Evolutionary conservation across 1,284 basidiomycete species (phyloP).

Genomic region (Ceratobasidium theobromae): DNA sequence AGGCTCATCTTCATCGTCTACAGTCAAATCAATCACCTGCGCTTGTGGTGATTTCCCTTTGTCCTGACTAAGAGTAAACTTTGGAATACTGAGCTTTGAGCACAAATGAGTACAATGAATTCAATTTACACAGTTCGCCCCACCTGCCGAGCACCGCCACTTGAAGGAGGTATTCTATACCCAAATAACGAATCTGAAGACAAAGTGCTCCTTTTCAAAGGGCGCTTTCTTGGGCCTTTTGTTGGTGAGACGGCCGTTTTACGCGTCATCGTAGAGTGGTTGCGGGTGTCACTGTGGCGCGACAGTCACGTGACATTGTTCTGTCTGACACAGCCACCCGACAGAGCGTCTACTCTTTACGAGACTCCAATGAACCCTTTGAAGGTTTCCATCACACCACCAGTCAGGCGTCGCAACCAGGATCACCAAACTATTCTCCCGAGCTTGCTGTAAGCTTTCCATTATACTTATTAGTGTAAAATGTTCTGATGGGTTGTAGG

Average conservation of each 20-base stretch:
- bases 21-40: constrained; percentile 24
- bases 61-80: constrained; percentile 16
- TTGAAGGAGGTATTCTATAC: background rate
- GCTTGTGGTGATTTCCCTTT: background rate
- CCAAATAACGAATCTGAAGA: constrained; percentile 24
- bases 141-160: constrained; percentile 14
- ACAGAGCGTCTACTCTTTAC: background rate
- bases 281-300: constrained; percentile 16
- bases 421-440: too few species aligned
- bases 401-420: too few species aligned
- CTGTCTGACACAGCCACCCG: background rate
- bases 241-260: constrained; percentile 3
- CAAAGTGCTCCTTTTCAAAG: constrained; percentile 16
- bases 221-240: constrained; percentile 1
- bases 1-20: constrained; percentile 4
- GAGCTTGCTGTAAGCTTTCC: too few species aligned
- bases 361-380: too few species aligned
- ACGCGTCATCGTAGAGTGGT: constrained; percentile 9
- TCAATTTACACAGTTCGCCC: background rate
- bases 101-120: background rate
- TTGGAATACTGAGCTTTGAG: constrained; percentile 16
- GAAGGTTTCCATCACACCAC: too few species aligned
- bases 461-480: too few species aligned
- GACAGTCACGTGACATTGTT: constrained; percentile 8
- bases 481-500: too few species aligned